A percentile compares a stretch with the other conserved stretches of the same genome.
These are phyloP conservation scores for Colletotrichum sojae DNA, from an alignment of 2,329 filamentous ascomycete genomes.

Conservation along the genomic window DNA sequence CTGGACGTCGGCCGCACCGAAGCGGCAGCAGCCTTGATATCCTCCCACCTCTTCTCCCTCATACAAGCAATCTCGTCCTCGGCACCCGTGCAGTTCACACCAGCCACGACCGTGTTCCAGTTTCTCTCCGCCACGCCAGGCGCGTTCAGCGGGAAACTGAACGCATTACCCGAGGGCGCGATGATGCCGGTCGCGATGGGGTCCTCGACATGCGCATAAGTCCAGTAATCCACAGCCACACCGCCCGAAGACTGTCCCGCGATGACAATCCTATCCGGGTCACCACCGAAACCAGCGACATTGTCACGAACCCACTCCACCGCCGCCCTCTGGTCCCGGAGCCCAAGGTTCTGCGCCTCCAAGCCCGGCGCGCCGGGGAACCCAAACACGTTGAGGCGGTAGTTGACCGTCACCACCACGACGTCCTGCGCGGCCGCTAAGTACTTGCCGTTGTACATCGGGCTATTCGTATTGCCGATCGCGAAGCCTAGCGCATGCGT, in stretches of 20 bases:
- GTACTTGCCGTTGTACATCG: constrained; percentile 58
- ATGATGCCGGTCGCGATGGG: constrained; percentile 65
- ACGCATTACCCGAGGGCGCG: constrained; percentile 60
- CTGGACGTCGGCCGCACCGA: constrained; percentile 50
- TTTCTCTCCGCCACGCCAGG: constrained; percentile 51
- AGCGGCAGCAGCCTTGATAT: constrained; percentile 54
- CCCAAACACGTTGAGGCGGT: constrained; percentile 59
- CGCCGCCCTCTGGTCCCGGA: constrained; percentile 65
- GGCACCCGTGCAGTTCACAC: constrained; percentile 47
- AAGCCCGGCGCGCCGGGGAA: constrained; percentile 52
- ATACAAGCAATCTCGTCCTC: constrained; percentile 53
- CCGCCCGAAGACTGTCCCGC: constrained; percentile 62
- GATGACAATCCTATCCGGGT: constrained; percentile 55
- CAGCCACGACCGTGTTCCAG: constrained; percentile 59
- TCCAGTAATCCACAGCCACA: constrained; percentile 59
- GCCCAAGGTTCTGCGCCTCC: constrained; percentile 57
- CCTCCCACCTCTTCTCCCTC: constrained; percentile 51
- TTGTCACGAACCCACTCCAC: constrained; percentile 65
- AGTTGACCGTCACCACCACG: constrained; percentile 63
- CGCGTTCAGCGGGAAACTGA: constrained; percentile 60
- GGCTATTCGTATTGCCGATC: constrained; percentile 52
- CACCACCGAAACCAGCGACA: constrained; percentile 62
- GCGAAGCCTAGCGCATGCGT: constrained; percentile 40
- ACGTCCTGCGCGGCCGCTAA: constrained; percentile 60
- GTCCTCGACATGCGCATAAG: constrained; percentile 63